Evolutionary conservation across 2,329 filamentous ascomycete species (phyloP).

Genomic region (Pleurostoma richardsiae): DNA sequence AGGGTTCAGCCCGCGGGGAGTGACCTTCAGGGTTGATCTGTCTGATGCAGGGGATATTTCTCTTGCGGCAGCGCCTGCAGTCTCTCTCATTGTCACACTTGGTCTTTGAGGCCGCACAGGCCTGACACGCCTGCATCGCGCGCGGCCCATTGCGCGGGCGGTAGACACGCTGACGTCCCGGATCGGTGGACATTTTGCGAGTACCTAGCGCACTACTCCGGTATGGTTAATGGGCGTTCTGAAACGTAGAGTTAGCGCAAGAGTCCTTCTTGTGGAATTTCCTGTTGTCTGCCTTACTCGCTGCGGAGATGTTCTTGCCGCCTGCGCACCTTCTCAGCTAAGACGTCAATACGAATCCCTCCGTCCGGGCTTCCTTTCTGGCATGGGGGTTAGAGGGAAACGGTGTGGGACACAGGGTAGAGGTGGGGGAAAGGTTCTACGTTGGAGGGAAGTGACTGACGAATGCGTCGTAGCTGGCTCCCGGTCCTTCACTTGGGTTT

Average conservation of each 20-base stretch:
- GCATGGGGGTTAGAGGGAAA: no score
- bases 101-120: not conserved
- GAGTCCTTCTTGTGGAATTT: not conserved
- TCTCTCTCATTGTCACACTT: not conserved
- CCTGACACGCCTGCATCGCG: slow-evolving; percentile 1
- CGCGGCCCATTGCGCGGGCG: not conserved
- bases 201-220: not conserved
- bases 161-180: not conserved
- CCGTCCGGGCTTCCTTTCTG: no score
- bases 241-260: not conserved
- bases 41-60: not conserved
- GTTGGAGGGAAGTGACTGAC: no score
- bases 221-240: not conserved
- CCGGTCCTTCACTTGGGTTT: no score
- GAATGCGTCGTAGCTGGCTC: no score
- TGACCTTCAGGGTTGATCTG: not conserved
- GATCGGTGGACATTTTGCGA: not conserved
- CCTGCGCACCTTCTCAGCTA: no score
- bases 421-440: no score
- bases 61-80: slow-evolving; percentile 1
- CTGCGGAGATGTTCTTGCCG: no score
- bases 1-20: no score
- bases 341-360: no score
- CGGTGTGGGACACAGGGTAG: no score
- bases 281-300: no score